These are phyloP conservation scores for Pythium brachiatum DNA, from an alignment of 352 stramenopile species.

Conservation along the genomic window DNA sequence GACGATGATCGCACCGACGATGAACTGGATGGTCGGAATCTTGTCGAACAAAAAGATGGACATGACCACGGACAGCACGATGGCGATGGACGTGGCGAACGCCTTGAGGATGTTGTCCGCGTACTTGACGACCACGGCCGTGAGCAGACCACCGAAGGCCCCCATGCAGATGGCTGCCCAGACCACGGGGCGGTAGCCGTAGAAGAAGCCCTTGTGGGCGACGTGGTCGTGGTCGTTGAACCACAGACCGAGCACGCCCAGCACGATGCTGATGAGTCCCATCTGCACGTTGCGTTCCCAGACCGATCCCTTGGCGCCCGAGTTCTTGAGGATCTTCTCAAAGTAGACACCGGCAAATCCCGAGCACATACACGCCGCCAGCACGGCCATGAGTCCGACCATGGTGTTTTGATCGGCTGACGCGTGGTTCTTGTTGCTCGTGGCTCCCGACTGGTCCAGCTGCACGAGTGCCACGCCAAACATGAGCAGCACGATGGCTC, in stretches of 20 bases:
- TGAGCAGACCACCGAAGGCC: slow-evolving; percentile 75
- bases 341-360: slow-evolving; percentile 86
- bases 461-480: slow-evolving; percentile 76
- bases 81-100: slow-evolving; percentile 81
- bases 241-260: slow-evolving; percentile 54
- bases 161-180: slow-evolving; percentile 69
- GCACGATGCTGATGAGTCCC: slow-evolving; percentile 64
- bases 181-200: slow-evolving; percentile 75
- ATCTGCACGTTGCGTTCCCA: slow-evolving; percentile 87
- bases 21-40: slow-evolving; percentile 71
- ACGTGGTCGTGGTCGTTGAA: slow-evolving; percentile 67
- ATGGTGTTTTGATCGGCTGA: slow-evolving; percentile 53
- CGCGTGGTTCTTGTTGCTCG: slow-evolving; percentile 12
- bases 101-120: slow-evolving; percentile 88
- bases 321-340: slow-evolving; percentile 83
- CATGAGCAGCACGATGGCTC: slow-evolving; percentile 78
- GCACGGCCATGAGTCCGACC: slow-evolving; percentile 61
- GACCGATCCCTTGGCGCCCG: slow-evolving; percentile 52
- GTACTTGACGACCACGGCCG: slow-evolving; percentile 84
- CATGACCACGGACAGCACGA: slow-evolving; percentile 79
- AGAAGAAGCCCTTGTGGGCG: slow-evolving; percentile 64
- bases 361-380: slow-evolving; percentile 74
- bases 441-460: slow-evolving; percentile 42
- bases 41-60: slow-evolving; percentile 86
- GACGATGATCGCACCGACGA: slow-evolving; percentile 71